Evolutionary conservation across 2,329 filamentous ascomycete genomes (phyloP), one percentile per base, ranked within the genome.

Genomic region (Talaromyces marneffei): DNA sequence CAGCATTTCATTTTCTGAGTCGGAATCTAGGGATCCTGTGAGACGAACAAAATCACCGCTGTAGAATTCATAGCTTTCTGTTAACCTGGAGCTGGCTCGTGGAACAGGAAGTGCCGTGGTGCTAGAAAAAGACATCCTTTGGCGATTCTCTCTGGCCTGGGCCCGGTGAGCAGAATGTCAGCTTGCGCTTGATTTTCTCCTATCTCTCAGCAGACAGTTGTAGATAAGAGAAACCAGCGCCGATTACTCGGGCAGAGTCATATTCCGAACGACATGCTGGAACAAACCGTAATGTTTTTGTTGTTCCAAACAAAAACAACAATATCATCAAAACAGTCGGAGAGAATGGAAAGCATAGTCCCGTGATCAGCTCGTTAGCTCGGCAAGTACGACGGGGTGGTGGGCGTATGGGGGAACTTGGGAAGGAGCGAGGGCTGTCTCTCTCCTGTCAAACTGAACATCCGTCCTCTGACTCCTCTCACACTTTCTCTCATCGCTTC

Each of bases 1-100:
- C 2, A 72, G 66, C 23, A 66, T 66, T 37, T 67, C 65, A 39
- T 55, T 54, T 29, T 62, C 60, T 1, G 60, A 46, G 29, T 59
- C 56, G n/a, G 42, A 46, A 33, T 60, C 60, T 16, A 58, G 50
- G 20, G 53, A 56, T 35, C 55, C 50, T 27, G 46, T 62, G 20
- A 59, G 35, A n/a, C 60, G 55, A 25, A 50, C 52, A 25, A 62
- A 62, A 52, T 62, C 60, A 29, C 60, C 50, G 31, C 60, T 59
- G 48, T 59, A 55, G 29, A 58, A 59, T 16, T 62, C 60, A 39
- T 62, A 62, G 33, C 60, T 62, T 35, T 62, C 60, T 23, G 60
- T 62, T 29, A 62, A 62, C 31, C 55, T 42, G 40, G 60, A 62
- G 57, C 56, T 62, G 18, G 44, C 42, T 29, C 60, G 60, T 25